A percentile compares a stretch with the other conserved stretches of the same genome.
Evolutionary conservation across 2,329 filamentous ascomycete species (phyloP).

Genomic region (Ophiostoma angusticollis): DNA sequence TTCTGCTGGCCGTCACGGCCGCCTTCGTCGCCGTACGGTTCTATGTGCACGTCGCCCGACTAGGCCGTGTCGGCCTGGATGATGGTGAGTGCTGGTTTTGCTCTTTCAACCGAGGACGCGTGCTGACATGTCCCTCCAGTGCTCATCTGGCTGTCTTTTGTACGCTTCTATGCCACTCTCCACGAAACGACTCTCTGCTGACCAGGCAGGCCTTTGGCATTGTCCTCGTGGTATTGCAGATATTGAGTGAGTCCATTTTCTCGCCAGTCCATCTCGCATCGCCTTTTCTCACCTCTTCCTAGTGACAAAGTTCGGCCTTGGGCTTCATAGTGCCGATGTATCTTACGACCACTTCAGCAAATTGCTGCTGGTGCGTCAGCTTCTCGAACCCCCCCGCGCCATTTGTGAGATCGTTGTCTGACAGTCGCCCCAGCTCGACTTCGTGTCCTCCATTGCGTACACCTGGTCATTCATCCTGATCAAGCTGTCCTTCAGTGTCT

Average conservation of each 20-base stretch:
- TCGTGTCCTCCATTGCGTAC: slow-evolving; percentile 2
- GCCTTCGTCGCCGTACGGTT: neutral
- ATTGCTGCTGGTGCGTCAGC: neutral
- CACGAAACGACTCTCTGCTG: too few relatives aligned
- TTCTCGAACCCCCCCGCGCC: too few relatives aligned
- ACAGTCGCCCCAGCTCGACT: slow-evolving; percentile 1
- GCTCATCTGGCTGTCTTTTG: neutral
- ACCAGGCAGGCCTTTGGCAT: neutral
- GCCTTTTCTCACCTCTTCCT: neutral
- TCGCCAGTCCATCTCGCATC: neutral
- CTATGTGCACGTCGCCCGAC: neutral
- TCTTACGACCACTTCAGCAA: neutral
- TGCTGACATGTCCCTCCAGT: too few relatives aligned
- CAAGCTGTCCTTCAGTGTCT: slow-evolving; percentile 7
- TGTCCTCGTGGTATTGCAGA: neutral
- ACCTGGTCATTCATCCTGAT: slow-evolving; percentile 5
- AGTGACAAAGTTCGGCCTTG: slow-evolving; percentile 5
- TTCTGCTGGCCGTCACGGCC: neutral
- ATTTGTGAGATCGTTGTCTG: too few relatives aligned
- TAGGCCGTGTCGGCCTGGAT: slow-evolving; percentile 1
- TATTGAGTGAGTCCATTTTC: slow-evolving; percentile 1
- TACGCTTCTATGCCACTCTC: neutral
- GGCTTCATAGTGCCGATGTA: neutral
- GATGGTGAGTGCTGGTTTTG: neutral
- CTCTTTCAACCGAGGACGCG: too few relatives aligned